These are phyloP conservation scores for Fusarium abutilonis DNA, from an alignment of 2,329 filamentous ascomycete genomes.

Conservation along the genomic window DNA sequence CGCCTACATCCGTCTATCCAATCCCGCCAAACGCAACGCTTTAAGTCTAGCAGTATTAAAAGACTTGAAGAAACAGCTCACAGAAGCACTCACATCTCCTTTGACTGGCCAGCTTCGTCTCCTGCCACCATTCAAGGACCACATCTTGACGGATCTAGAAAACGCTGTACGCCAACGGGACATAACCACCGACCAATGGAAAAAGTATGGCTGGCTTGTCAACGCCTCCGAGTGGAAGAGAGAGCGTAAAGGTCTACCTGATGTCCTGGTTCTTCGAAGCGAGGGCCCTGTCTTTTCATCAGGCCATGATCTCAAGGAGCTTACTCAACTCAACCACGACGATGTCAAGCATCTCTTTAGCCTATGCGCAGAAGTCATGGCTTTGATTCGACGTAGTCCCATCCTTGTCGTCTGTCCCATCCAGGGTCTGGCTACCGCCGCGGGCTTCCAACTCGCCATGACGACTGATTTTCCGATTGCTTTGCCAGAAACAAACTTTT, in stretches of 20 bases:
- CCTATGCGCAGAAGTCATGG: slow-evolving; percentile 40
- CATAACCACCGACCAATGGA: slow-evolving; percentile 12
- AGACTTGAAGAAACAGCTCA: slow-evolving; percentile 36
- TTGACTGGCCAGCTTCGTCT: slow-evolving; percentile 19
- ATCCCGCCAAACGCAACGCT: slow-evolving; percentile 39
- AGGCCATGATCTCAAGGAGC: slow-evolving; percentile 40
- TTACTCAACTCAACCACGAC: slow-evolving; percentile 7
- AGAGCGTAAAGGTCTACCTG: slow-evolving; percentile 34
- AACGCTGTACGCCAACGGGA: background rate
- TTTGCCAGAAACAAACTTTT: slow-evolving; percentile 30
- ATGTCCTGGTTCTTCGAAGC: slow-evolving; percentile 39
- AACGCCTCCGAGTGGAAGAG: slow-evolving; percentile 35
- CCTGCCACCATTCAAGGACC: slow-evolving; percentile 26
- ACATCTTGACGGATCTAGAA: slow-evolving; percentile 13
- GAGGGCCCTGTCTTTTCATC: slow-evolving; percentile 42
- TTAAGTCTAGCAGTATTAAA: slow-evolving; percentile 32
- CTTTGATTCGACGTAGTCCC: slow-evolving; percentile 38
- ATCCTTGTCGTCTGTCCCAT: slow-evolving; percentile 37
- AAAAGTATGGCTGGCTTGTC: slow-evolving; percentile 36
- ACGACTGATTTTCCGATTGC: slow-evolving; percentile 39
- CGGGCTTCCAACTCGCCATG: slow-evolving; percentile 43
- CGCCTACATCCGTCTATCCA: slow-evolving; percentile 36
- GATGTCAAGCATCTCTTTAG: slow-evolving; percentile 36
- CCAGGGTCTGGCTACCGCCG: slow-evolving; percentile 41
- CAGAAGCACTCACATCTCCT: slow-evolving; percentile 25